phyloP scores from a whole-genome alignment of 352 stramenopile species.

The Phytophthora litchii region DNA sequence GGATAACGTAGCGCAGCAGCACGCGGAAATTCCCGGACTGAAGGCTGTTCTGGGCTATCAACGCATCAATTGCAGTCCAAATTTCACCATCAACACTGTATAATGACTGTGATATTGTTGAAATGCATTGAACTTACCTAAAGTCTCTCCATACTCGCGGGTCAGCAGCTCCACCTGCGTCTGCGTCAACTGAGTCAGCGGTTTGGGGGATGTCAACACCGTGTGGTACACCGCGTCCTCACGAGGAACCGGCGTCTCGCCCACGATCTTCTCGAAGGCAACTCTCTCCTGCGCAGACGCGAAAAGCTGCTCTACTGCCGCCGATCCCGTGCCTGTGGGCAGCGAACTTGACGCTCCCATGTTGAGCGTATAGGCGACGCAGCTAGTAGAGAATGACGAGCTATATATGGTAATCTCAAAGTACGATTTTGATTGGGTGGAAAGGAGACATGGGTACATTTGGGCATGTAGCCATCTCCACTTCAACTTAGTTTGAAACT shows the following conservation, averaged over 20 bases:
- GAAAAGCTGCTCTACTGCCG: conserved; percentile 40
- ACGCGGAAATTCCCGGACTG: conserved; percentile 80
- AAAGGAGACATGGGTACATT: conserved; percentile 28
- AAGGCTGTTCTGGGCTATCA: conserved; percentile 68
- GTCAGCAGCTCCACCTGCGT: conserved; percentile 63
- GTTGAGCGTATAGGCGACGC: not conserved
- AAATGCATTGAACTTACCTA: conserved; percentile 32
- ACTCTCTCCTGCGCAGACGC: conserved; percentile 53
- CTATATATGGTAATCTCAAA: conserved; percentile 17
- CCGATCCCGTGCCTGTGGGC: conserved; percentile 19
- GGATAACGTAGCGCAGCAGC: conserved; percentile 64
- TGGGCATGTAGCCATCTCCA: conserved; percentile 15
- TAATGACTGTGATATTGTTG: conserved; percentile 6
- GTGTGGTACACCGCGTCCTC: conserved; percentile 62
- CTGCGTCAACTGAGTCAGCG: conserved; percentile 63
- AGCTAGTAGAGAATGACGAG: conserved; percentile 20
- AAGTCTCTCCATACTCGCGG: conserved; percentile 60
- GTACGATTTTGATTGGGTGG: conserved; percentile 20
- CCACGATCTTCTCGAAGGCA: conserved; percentile 81
- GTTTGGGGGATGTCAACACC: conserved; percentile 45
- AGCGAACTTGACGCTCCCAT: conserved; percentile 61
- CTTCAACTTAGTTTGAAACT: conserved; percentile 9
- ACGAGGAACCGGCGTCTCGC: conserved; percentile 44
- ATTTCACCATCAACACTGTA: conserved; percentile 4
- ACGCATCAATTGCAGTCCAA: conserved; percentile 3